Evolutionary conservation across 2,329 filamentous ascomycete genomes (phyloP), one percentile per base, ranked within the genome.

Genomic region (Alternaria infectoria): DNA sequence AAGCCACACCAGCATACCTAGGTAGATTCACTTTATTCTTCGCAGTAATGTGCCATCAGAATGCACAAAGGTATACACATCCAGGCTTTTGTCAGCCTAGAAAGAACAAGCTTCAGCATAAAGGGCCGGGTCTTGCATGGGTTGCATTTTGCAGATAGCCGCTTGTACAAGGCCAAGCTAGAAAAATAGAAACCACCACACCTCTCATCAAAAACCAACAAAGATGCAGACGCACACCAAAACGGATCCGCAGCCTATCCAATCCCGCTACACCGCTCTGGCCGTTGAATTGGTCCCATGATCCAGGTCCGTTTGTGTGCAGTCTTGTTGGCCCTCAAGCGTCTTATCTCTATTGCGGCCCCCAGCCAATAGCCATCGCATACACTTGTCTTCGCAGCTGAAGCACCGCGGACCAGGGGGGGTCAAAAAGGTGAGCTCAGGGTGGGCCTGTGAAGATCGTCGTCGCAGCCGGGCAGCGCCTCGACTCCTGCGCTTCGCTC

Each of bases 371-470:
- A 12, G 61, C 52, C 30, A 25, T 17, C 7, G 25, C 54, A 50
- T 52, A n/a, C 17, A 54, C 21, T 40, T 32, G 23, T 57, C 30
- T 45, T 52, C 32, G 57, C 61, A 62, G 59, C 59, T 62, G 55
- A 62, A 62, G 59, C 54, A 54, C 11, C 25, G 46, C 44, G 25
- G 54, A 51, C 49, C 50, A 55, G 59, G 47, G 47, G 52, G 47
- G 52, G 36, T 56, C 40, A 28, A 60, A 50, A 49, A 32, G 61
- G 46, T 59, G 52, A 54, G 62, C 57, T 56, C 44, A 59, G 57
- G 49, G 59, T 54, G 61, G 59, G 57, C 67, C 55, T 66, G 61
- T 60, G 64, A 63, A 66, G 67, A 69, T 69, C 67, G 57, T 57
- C 50, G 54, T 36, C 49, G 49, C 49, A 52, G 40, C 54, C 54